Conservation (phyloP, 192 early-diverging fungal genomes). For the Mortierella antarctica region DNA sequence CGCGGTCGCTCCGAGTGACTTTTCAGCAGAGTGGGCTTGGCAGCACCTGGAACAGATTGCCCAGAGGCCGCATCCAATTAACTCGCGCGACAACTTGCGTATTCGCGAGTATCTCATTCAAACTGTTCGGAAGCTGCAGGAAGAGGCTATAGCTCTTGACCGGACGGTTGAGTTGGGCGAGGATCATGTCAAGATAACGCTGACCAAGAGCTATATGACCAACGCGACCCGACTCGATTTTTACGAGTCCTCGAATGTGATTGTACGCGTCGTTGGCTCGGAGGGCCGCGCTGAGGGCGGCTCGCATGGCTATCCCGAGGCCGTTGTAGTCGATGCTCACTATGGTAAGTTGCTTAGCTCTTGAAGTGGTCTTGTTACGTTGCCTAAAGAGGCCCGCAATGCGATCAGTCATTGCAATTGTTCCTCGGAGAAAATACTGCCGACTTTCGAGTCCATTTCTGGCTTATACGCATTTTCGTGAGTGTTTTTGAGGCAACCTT, state of each 20-base stretch:
- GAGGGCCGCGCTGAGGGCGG: constrained; percentile 41
- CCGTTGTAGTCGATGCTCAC: constrained; percentile 75
- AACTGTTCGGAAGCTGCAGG: constrained; percentile 27
- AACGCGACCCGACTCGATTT: constrained; percentile 33
- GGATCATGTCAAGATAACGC: constrained; percentile 35
- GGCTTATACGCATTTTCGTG: neutral
- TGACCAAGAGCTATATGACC: constrained; percentile 24
- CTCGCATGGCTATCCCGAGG: constrained; percentile 42
- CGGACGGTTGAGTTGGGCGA: constrained; percentile 31
- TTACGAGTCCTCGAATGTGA: constrained; percentile 65
- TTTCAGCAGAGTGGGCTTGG: constrained; percentile 47
- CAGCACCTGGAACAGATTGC: constrained; percentile 48
- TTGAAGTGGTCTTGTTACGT: neutral
- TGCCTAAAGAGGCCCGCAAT: neutral
- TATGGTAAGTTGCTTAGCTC: constrained; percentile 55
- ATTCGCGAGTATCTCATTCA: constrained; percentile 29
- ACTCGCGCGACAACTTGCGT: constrained; percentile 46
- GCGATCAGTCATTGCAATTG: constrained; percentile 30
- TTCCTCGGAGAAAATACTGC: neutral
- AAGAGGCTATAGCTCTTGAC: constrained; percentile 22
- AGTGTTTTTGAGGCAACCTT: neutral
- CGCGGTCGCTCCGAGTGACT: constrained; percentile 26
- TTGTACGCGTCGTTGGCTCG: constrained; percentile 70
- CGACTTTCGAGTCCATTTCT: constrained; percentile 22
- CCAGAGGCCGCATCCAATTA: constrained; percentile 40